Evolutionary conservation across 2,329 filamentous ascomycete genomes (phyloP), one percentile per base, ranked within the genome.

Genomic region (Sarocladiaceae sp.): DNA sequence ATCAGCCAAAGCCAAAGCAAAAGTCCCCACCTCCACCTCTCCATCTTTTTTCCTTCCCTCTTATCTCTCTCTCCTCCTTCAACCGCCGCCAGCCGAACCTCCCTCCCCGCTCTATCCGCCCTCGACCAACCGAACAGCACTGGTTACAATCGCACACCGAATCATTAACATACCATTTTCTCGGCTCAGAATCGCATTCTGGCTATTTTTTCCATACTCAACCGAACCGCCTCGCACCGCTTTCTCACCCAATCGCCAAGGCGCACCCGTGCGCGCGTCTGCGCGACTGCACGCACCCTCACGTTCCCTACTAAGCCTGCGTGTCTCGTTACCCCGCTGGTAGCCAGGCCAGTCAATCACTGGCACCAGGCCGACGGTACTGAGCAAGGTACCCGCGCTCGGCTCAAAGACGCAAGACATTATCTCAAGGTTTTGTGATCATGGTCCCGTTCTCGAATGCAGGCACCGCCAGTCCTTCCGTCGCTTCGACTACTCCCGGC

Each of bases 1-100:
- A n/a, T n/a, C n/a, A n/a, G n/a, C n/a, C n/a, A n/a, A n/a, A n/a
- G n/a, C n/a, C 35, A 37, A 8, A 37, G 8, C 15, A n/a, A 8
- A 15, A 15, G 58, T 60, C 59, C 60, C 56, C 56, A 28, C 60
- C 37, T 22, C 18, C 7, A 4, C 37, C 37, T 25, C 37, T 42
- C 52, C 37, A 31, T 52, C 53, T 51, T 51, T 54, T 50, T 48
- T 48, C 22, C 26, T 13, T 55, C 60, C 58, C 55, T 55, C 62
- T 61, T 66, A 57, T 51, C 57, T 56, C 55, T 57, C 55, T 60
- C 58, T 56, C 63, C 63, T 66, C 58, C 50, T 56, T 56, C 56
- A 66, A 61, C 67, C 66, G 67, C 63, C 57, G 61, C 67, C 63
- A 69, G 64, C 67, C 66, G 66, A 65, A 60, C 53, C 18, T 37